These are phyloP conservation scores for Penicillium sp. DNA, from an alignment of 2,329 filamentous ascomycete genomes.

Conservation along the genomic window DNA sequence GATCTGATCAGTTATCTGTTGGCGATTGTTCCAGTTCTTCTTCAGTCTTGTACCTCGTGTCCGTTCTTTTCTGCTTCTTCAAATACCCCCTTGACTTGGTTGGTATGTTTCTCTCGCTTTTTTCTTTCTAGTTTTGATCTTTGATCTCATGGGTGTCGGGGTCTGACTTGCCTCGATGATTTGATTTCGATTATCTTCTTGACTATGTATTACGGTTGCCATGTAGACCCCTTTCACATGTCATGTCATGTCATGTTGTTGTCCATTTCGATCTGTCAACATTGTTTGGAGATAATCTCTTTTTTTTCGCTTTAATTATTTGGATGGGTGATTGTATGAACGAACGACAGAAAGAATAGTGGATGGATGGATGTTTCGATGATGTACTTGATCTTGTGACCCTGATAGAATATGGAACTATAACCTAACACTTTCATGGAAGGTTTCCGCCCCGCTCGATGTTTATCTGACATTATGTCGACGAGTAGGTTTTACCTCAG, in stretches of 20 bases:
- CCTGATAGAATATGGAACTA: not conserved
- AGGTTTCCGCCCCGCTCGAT: not conserved
- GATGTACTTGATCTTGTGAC: not conserved
- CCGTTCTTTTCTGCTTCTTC: constrained; percentile 3
- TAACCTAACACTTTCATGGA: not conserved
- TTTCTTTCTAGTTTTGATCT: constrained; percentile 8
- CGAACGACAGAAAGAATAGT: not conserved
- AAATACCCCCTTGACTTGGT: constrained; percentile 33
- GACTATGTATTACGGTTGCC: not conserved
- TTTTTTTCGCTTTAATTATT: constrained; percentile 10
- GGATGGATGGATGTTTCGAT: not conserved
- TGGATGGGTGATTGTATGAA: constrained; percentile 13
- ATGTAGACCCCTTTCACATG: not conserved
- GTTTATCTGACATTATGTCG: not conserved
- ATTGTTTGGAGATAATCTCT: not conserved
- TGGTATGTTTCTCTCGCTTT: constrained; percentile 31
- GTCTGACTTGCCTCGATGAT: not conserved
- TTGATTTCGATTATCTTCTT: not conserved
- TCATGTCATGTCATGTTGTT: not conserved
- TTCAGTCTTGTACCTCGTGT: not conserved
- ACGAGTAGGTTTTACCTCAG: too few species aligned
- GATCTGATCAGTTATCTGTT: constrained; percentile 9
- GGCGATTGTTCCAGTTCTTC: constrained; percentile 2
- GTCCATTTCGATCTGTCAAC: not conserved
- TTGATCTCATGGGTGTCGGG: not conserved